Base-by-base conservation (phyloP, 805 yeast genomes). In the Schizosaccharomyces lindneri region DNA sequence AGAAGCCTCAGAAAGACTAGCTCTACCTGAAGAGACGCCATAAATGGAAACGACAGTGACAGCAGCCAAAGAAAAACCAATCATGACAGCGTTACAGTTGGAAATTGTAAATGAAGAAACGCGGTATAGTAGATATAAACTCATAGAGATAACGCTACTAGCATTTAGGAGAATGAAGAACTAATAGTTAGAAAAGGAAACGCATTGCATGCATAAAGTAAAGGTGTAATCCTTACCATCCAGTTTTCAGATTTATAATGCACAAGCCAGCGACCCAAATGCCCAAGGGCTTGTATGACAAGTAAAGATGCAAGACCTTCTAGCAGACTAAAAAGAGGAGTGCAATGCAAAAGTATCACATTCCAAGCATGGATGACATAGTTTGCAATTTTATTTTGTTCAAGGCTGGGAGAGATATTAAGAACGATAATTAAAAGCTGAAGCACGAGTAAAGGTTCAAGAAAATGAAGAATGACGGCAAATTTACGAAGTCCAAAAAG, bases 301-400 rank as follows among this genome's bases (percentile, higher is more conserved):
- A 93, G 75, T 31, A 93, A 78, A 0, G 96, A 82, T 71, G 96
- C 94, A 66, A 93, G 83, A 1, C 98, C 98, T 73, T 93, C 98
- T 61, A 89, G 73, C 21, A 88, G 76, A 0, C 96, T 86, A 71
- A 93, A 90, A 59, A 86, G 74, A 1, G 96, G 93, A 0, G 98
- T 93, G 4, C 95, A 81, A 69, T 88, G 85, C 61, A 81, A 76
- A 46, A 93, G 74, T 39, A 84, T 72, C 59, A 78, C 70, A 64
- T 80, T 79, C 97, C 97, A 93, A 13, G 84, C 62, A 31, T 17
- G 21, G 17, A 43, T 24, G 74, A 73, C 55, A 85, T 76, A 7
- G 79, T 65, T 51, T 66, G 66, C 61, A 6, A 17, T 19, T 21
- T 21, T 57, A 9, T 39, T 31, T 43, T 36, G 60, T 17, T 29